Evolutionary conservation across 2,329 filamentous ascomycete genomes (phyloP), one percentile per base, ranked within the genome.

Genomic region (Ophiostoma montium): DNA sequence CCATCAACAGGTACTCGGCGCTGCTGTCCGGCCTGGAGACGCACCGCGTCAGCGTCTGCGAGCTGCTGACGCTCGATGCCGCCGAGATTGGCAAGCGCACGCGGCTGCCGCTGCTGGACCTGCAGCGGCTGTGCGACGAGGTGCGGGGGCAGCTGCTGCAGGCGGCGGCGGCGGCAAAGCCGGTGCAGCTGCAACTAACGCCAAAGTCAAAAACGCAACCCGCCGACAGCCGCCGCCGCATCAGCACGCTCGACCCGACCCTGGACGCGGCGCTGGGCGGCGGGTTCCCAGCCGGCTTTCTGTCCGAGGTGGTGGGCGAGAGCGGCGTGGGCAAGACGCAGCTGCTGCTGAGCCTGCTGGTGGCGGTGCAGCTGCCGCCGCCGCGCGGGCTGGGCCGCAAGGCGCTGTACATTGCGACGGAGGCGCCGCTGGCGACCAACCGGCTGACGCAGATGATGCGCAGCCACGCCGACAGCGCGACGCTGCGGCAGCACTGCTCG

Each of bases 241-340:
- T 96, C 64, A 94, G 84, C 67, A 94, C 86, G 0, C 74, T 95
- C 27, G 89, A 98, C 56, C 62, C 63, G 7, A 65, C 65, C 31
- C 70, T 98, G 31, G 90, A 98, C 56, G 62, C 61, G 9, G 67
- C 65, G 35, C 70, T 98, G 19, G 90, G 89, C 44, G 90, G 90
- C 41, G 92, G 92, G 18, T 75, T 96, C 49, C 84, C 84, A 1
- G 74, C 80, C 2, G 85, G 88, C 43, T 83, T 84, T 64, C 71
- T 98, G 59, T 88, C 86, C 8, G 92, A 98, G 63, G 74, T 98
- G 53, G 84, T 87, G 2, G 92, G 92, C 51, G 92, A 96, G 69
- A 94, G 87, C 55, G 92, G 89, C 58, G 85, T 82, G 56, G 92
- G 90, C 59, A 98, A 98, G 73, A 95, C 92, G 1, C 92, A 98